Conservation (phyloP, 73 alveolate genomes). For the Paramecium tetraurelia region DNA sequence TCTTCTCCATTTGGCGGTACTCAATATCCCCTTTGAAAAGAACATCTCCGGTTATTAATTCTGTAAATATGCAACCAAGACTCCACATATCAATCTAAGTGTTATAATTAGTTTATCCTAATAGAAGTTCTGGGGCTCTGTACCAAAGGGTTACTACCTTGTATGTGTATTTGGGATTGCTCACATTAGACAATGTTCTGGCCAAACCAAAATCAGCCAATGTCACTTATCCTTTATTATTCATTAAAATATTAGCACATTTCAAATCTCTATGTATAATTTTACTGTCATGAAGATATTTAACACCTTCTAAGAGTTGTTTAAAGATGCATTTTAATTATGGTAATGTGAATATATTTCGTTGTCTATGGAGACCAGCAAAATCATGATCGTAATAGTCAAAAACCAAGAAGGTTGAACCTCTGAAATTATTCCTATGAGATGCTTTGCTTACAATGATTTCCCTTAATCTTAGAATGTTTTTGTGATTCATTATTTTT, state of each 20-base stretch:
- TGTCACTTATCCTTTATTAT: conserved; percentile 80
- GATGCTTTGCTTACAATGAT: conserved; percentile 81
- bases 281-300: conserved; percentile 80
- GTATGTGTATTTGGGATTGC: conserved; percentile 66
- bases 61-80: conserved; percentile 94
- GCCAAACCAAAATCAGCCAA: conserved; percentile 91
- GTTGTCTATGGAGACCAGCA: conserved; percentile 75
- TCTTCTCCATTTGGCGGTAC: conserved; percentile 82
- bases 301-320: conserved; percentile 77
- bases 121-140: conserved; percentile 76
- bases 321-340: conserved; percentile 80
- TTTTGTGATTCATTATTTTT: conserved; percentile 88
- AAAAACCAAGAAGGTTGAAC: conserved; percentile 91
- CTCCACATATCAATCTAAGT: conserved; percentile 89
- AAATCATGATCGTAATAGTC: conserved; percentile 96
- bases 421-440: conserved; percentile 75
- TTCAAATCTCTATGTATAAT: conserved; percentile 86
- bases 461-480: conserved; percentile 88
- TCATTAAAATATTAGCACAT: conserved; percentile 80
- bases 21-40: conserved; percentile 85
- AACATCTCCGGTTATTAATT: conserved; percentile 75
- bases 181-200: conserved; percentile 57
- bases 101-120: conserved; percentile 56
- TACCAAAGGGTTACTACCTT: conserved; percentile 78
- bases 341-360: conserved; percentile 67